A percentile compares a stretch with the other conserved stretches of the same genome.
Evolutionary conservation across 2,329 filamentous ascomycete genomes (phyloP).

Genomic region (Aspergillus aculeatinus): DNA sequence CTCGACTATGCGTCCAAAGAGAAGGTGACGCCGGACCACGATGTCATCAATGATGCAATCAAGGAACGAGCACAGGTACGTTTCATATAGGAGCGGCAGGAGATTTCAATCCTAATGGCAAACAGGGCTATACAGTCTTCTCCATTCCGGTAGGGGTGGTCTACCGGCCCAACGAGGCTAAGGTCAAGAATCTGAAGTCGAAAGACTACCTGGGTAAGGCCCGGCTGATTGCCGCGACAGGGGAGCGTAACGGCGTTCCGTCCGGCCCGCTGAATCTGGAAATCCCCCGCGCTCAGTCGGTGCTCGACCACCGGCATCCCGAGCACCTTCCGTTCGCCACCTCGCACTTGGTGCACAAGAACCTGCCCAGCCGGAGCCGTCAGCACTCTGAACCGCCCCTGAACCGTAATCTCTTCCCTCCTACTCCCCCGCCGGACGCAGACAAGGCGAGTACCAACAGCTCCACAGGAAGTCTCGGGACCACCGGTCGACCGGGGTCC

Average conservation of each 20-base stretch:
- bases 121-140: constrained; percentile 93
- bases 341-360: constrained; percentile 87
- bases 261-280: constrained; percentile 60
- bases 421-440: constrained; percentile 94
- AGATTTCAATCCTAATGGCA: neutral
- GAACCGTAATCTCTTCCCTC: constrained; percentile 82
- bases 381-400: constrained; percentile 83
- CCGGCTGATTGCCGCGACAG: constrained; percentile 80
- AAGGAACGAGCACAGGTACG: constrained; percentile 82
- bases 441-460: constrained; percentile 56
- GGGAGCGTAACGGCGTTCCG: constrained; percentile 72
- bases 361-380: constrained; percentile 69
- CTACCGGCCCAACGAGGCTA: constrained; percentile 93
- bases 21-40: constrained; percentile 93
- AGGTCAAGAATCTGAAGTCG: constrained; percentile 95
- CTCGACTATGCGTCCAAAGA: constrained; percentile 88
- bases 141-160: constrained; percentile 95
- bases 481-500: constrained; percentile 50
- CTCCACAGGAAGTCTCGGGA: constrained; percentile 30
- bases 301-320: constrained; percentile 70
- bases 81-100: neutral
- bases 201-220: constrained; percentile 98
- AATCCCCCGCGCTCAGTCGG: constrained; percentile 38
- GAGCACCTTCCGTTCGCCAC: constrained; percentile 90
- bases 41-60: constrained; percentile 97